These are phyloP conservation scores for Fibroporia radiculosa DNA, from an alignment of 768 basidiomycete genomes.

Conservation along the genomic window DNA sequence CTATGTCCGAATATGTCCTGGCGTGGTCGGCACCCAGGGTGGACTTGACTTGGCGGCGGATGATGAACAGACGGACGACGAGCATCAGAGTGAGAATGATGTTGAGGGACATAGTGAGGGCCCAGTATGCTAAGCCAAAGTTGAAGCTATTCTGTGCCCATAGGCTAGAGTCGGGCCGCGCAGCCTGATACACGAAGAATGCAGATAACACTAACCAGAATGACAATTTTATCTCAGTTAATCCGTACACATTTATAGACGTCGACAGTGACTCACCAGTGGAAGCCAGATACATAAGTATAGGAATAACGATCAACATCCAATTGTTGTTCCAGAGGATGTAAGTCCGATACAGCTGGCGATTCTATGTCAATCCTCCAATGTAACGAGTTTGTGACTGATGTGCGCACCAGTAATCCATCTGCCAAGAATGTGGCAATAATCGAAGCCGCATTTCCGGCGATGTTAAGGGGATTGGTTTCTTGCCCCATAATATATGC, in stretches of 20 bases:
- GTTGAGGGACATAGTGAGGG: slow-evolving; percentile 17
- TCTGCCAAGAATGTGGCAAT: slow-evolving; percentile 11
- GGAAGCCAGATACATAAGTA: slow-evolving; percentile 8
- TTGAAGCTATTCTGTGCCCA: slow-evolving; percentile 9
- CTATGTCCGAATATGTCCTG: slow-evolving; percentile 13
- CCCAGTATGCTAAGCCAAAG: slow-evolving; percentile 18
- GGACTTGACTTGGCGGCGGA: slow-evolving; percentile 18
- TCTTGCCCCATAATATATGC: neutral
- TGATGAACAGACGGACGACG: slow-evolving; percentile 14
- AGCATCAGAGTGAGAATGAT: slow-evolving; percentile 16
- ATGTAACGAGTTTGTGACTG: slow-evolving; percentile 1
- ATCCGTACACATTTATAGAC: too few relatives aligned
- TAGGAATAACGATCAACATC: slow-evolving; percentile 12
- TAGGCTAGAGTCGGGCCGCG: slow-evolving; percentile 10
- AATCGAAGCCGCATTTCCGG: neutral
- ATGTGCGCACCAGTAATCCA: slow-evolving; percentile 13
- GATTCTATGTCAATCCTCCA: neutral
- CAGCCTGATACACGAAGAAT: slow-evolving; percentile 12
- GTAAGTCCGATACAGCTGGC: slow-evolving; percentile 17
- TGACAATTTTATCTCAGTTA: too few relatives aligned
- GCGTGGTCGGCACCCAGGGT: slow-evolving; percentile 9
- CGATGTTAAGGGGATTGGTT: neutral
- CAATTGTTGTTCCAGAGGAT: slow-evolving; percentile 12
- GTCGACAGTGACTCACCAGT: slow-evolving; percentile 10
- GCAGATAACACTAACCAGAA: slow-evolving; percentile 10